Evolutionary conservation across 2,329 filamentous ascomycete genomes (phyloP).

Genomic region (Aspergillus sp.): DNA sequence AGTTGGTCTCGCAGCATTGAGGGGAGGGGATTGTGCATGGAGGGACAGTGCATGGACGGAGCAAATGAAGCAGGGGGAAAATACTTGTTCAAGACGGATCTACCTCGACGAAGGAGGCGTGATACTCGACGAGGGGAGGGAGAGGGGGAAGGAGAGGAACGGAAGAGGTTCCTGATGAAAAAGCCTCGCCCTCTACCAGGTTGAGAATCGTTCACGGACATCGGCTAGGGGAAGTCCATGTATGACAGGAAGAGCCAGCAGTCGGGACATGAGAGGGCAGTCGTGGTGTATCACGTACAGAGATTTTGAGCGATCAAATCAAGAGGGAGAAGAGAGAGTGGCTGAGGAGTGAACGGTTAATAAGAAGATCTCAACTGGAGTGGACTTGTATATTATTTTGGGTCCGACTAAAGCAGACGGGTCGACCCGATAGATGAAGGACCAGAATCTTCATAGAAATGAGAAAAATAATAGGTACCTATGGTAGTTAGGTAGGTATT

Average conservation of each 20-base stretch:
- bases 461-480: too few relatives aligned
- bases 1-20: slow-evolving; percentile 3
- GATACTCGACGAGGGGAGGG: slow-evolving; percentile 29
- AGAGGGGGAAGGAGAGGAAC: slow-evolving; percentile 26
- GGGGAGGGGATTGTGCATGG: neutral
- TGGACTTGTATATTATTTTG: slow-evolving; percentile 17
- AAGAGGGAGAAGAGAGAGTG: too few relatives aligned
- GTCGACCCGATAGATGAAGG: slow-evolving; percentile 13
- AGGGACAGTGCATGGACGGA: neutral
- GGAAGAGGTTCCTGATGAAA: slow-evolving; percentile 32
- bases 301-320: neutral
- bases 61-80: neutral
- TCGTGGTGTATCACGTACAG: slow-evolving; percentile 1
- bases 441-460: too few relatives aligned
- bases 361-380: slow-evolving; percentile 8
- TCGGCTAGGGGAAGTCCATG: slow-evolving; percentile 32
- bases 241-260: slow-evolving; percentile 17
- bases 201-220: slow-evolving; percentile 34
- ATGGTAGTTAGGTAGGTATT: too few relatives aligned
- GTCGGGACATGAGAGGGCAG: slow-evolving; percentile 19
- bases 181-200: slow-evolving; percentile 29
- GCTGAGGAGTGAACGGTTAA: too few relatives aligned
- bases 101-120: slow-evolving; percentile 34
- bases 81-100: slow-evolving; percentile 35
- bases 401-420: slow-evolving; percentile 17